These are phyloP conservation scores for Cetradonia linearis DNA, from an alignment of 495 filamentous ascomycete genomes.

Conservation along the genomic window DNA sequence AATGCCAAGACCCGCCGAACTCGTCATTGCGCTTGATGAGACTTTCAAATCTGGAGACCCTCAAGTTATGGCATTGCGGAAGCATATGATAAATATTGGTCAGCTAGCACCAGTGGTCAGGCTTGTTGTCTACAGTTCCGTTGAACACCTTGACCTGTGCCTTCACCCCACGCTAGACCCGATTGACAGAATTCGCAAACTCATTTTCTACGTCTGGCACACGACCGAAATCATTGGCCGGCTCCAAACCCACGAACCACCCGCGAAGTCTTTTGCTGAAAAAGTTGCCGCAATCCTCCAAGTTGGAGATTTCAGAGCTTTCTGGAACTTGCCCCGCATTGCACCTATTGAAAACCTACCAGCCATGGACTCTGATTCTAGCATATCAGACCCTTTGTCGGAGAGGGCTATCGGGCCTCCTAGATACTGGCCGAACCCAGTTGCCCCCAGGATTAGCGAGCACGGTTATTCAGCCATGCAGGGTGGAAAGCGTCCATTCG, in stretches of 20 bases:
- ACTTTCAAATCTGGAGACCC: conserved; percentile 36
- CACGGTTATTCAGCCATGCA: neutral
- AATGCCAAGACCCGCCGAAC: conserved; percentile 35
- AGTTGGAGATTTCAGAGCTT: conserved; percentile 29
- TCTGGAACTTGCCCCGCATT: conserved; percentile 38
- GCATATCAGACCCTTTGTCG: conserved; percentile 15
- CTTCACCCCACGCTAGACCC: conserved; percentile 34
- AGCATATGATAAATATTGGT: conserved; percentile 34
- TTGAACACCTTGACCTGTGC: conserved; percentile 48
- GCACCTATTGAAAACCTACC: conserved; percentile 30
- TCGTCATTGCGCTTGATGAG: conserved; percentile 45
- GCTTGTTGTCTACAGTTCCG: conserved; percentile 43
- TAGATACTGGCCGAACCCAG: conserved; percentile 18
- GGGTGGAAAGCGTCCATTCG: conserved; percentile 18
- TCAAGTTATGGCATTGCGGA: conserved; percentile 35
- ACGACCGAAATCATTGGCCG: conserved; percentile 39
- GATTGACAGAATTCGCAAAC: conserved; percentile 31
- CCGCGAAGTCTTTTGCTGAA: conserved; percentile 37
- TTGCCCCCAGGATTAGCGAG: neutral
- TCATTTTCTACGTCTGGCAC: conserved; percentile 34
- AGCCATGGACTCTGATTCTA: conserved; percentile 22
- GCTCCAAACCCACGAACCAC: conserved; percentile 38
- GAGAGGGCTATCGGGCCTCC: conserved; percentile 13
- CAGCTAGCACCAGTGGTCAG: conserved; percentile 41
- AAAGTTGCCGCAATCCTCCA: conserved; percentile 34